Base-by-base conservation (phyloP, 2,329 filamentous ascomycete genomes). In the Leptographium procerum region DNA sequence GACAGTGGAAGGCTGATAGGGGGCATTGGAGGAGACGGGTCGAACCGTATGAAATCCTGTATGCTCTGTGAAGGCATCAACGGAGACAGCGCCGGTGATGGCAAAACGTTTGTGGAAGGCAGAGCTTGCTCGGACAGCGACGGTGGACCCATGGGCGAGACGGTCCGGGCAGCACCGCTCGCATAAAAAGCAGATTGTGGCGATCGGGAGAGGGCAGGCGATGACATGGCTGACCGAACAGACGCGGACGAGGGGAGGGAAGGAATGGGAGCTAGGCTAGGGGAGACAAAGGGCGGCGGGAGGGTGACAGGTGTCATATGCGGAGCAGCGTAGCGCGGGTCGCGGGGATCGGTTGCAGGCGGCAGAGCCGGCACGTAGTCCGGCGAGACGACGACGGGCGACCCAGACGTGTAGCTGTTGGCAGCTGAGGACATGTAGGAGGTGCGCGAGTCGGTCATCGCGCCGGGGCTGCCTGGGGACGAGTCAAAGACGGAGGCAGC, bases 31-130 rank as follows among this genome's bases (percentile, higher is more conserved):
- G 61, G 61, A 31, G 62, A 62, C 3, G 60, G 60, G 26, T 56
- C 57, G 45, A 63, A 63, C 14, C 55, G 58, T 56, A 64, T 61
- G 36, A 64, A 61, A 34, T 64, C 60, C 40, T 61, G 62, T 29
- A 63, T 61, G 56, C 61, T 61, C 56, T 58, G 59, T 4, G 34
- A 40, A 9, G 47, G 26, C 47, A 45, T 14, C 26, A 43, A 11
- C 4, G 50, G 48, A 4, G 40, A 36, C 47, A 56, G 10, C 16
- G 54, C 40, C 4, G 50, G 54, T 1, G 40, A 36, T 31, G 56
- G 31, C n/a, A 57, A 22, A n/a, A 34, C 29, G 22, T 8, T 54
- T 1, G 33, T 16, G 24, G 55, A 26, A 14, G 48, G 16, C 31
- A 52, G 6, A 16, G 10, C 11, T 19, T 33, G 34, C n/a, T 28